Base-by-base conservation (phyloP, 2,329 filamentous ascomycete species). In the Ophiocordyceps camponoti-saundersi region DNA sequence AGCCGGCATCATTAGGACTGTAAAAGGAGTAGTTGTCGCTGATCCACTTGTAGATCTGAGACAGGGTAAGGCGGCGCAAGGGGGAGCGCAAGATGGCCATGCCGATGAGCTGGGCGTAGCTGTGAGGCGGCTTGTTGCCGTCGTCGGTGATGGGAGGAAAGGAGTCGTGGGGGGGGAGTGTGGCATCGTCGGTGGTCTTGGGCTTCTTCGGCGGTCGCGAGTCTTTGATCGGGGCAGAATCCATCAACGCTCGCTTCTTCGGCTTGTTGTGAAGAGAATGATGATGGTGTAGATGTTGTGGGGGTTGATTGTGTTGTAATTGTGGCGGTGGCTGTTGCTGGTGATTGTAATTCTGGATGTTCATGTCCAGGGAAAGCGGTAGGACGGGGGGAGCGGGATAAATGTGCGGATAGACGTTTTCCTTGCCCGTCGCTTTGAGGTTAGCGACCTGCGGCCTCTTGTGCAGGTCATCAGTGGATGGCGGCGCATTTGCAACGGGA, bases 1-100 rank as follows among this genome's bases (percentile, higher is more conserved):
- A 98, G 52, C 92, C 90, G 12, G 85, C 80, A 56, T 95, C 88
- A 48, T 81, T 77, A 42, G 79, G 76, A 54, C 77, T 81, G 68
- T 96, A 98, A 65, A 90, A 95, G 6, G 77, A 80, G 61, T 85
- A 96, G 18, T 82, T 89, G 61, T 93, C 86, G n/a, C 87, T 93
- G 56, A 98, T 96, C 90, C 92, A 98, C 61, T 94, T 95, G 73
- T 96, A 98, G 55, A 98, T 98, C 63, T 95, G 88, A 23, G 88
- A 80, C 18, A 98, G 73, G 1, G 92, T 96, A 51, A 96, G 72
- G 46, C 85, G 82, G 50, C 88, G 80, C 50, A 82, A 79, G 13
- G 85, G 82, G 5, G 92, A 86, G 51, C 89, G 80, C 21, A 96
- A 71, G 56, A 98, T 95, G 46, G 92, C 88, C 89, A 95, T 95